phyloP scores from a whole-genome alignment of 805 yeast genomes.

The Myxozyma nipponensis region DNA sequence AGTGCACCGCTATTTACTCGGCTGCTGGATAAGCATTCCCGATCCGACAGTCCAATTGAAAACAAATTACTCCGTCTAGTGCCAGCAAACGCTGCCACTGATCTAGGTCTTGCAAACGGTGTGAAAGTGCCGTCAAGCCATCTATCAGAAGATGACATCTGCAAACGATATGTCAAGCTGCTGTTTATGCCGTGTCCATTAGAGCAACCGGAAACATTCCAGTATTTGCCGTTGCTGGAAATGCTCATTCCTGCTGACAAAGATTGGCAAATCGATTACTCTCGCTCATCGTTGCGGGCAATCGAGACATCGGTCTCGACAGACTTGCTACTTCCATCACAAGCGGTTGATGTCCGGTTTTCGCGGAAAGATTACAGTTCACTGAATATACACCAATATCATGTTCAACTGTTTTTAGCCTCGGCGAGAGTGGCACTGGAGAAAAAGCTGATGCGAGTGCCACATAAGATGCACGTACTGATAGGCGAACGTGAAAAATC shows the following conservation, averaged over 20 bases:
- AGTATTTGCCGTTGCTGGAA: conserved; percentile 9
- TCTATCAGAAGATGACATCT: background rate
- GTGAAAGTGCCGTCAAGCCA: no score
- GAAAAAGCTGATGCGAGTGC: conserved; percentile 2
- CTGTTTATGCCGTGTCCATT: conserved; percentile 20
- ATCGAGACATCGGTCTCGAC: conserved; percentile 2
- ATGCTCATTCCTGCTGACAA: conserved; percentile 9
- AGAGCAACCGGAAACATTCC: conserved; percentile 13
- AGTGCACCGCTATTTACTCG: background rate
- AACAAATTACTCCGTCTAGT: no score
- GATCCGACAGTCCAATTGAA: no score
- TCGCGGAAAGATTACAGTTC: conserved; percentile 3
- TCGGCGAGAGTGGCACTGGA: conserved; percentile 3
- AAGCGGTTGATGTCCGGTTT: conserved; percentile 14
- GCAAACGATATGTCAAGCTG: conserved; percentile 4
- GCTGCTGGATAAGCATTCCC: no score
- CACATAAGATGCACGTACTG: conserved; percentile 7
- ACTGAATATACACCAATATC: conserved; percentile 2
- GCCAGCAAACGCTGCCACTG: no score
- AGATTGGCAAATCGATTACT: background rate
- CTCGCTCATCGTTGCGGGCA: background rate
- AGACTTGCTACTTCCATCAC: conserved; percentile 18
- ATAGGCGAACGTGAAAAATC: background rate
- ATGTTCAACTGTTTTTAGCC: conserved; percentile 8
- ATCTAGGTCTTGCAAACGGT: no score